These are phyloP conservation scores for Circinella minor DNA, from an alignment of 371 early-diverging fungal species.

Conservation along the genomic window DNA sequence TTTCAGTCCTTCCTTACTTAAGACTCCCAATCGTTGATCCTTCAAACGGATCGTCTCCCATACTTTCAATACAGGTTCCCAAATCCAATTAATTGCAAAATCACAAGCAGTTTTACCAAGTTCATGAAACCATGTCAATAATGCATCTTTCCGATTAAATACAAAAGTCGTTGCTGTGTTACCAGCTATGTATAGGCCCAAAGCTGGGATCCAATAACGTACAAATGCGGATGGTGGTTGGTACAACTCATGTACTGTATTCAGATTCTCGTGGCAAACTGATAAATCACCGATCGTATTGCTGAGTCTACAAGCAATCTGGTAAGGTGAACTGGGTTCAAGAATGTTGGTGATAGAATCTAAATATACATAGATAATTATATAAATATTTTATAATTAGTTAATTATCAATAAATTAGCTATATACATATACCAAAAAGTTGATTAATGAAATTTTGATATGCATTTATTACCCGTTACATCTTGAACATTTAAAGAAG, in stretches of 20 bases:
- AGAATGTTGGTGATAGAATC: background rate
- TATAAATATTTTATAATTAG: no score
- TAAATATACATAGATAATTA: background rate
- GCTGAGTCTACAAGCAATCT: background rate
- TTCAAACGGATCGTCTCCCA: conserved; percentile 86
- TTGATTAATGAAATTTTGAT: no score
- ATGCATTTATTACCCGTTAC: background rate
- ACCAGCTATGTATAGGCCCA: conserved; percentile 43
- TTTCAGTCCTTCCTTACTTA: conserved; percentile 76
- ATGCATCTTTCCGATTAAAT: conserved; percentile 54
- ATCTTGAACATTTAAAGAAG: background rate
- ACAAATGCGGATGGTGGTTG: conserved; percentile 50
- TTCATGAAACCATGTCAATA: conserved; percentile 50
- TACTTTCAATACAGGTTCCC: conserved; percentile 76
- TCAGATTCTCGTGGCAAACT: conserved; percentile 20
- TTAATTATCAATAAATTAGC: no score
- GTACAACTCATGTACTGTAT: conserved; percentile 28
- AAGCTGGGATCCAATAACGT: conserved; percentile 68
- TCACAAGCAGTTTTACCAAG: conserved; percentile 55
- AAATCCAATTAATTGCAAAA: conserved; percentile 79
- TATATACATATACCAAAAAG: no score
- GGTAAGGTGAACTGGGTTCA: background rate
- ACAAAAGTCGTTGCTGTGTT: conserved; percentile 41
- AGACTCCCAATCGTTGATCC: conserved; percentile 73
- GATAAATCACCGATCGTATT: conserved; percentile 20